Evolutionary conservation across 768 basidiomycete species (phyloP).

Genomic region (Mycena filopes): DNA sequence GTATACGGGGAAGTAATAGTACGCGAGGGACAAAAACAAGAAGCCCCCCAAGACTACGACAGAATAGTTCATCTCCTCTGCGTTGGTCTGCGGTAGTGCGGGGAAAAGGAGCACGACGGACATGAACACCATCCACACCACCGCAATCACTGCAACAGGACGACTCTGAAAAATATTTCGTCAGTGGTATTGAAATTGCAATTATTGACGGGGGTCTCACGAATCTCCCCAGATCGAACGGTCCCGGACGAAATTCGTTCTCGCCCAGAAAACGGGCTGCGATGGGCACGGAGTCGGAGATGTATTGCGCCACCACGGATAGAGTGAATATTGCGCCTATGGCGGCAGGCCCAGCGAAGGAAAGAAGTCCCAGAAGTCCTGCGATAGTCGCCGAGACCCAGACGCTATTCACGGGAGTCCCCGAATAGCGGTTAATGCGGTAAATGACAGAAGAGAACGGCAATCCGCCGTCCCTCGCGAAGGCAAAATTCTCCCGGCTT

Average conservation of each 20-base stretch:
- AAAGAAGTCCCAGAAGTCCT: conserved; percentile 63
- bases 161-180: conserved; percentile 39
- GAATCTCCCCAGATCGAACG: conserved; percentile 44
- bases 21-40: conserved; percentile 56
- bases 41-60: conserved; percentile 46
- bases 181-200: too few species aligned
- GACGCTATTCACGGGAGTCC: conserved; percentile 68
- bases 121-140: conserved; percentile 50
- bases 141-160: conserved; percentile 44
- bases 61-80: conserved; percentile 49
- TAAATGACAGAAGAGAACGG: conserved; percentile 73
- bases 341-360: conserved; percentile 63
- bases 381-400: conserved; percentile 61
- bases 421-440: conserved; percentile 61
- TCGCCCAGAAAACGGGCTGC: conserved; percentile 58
- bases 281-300: conserved; percentile 60
- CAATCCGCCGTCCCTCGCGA: conserved; percentile 74
- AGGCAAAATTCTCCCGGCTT: conserved; percentile 76
- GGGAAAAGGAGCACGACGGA: conserved; percentile 44
- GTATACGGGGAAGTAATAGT: conserved; percentile 68
- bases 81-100: conserved; percentile 37
- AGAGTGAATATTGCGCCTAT: conserved; percentile 69
- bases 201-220: neutral
- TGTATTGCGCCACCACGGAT: conserved; percentile 54
- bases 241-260: conserved; percentile 64